Evolutionary conservation across 148 eudicot genomes (phyloP), one percentile per base, ranked within the genome.

Genomic region (Rhododendron kiyosumense): DNA sequence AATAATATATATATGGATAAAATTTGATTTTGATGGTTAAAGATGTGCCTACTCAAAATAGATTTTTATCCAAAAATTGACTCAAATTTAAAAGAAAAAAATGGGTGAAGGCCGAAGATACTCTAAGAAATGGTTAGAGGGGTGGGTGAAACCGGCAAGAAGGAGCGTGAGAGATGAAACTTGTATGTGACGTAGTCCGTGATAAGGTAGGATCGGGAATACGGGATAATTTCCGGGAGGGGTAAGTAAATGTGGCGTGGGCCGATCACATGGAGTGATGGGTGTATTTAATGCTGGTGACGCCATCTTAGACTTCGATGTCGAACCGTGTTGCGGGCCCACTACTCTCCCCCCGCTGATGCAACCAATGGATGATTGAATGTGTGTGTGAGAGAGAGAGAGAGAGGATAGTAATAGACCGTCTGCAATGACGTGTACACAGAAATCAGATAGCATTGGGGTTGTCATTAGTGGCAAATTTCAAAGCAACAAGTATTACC

Each of bases 191-290:
- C 46, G n/a, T 20, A 20, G 67, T 59, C 15, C 17, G 78, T 83
- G 67, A 65, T 45, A 28, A 36, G 41, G 78, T 83, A 71, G 57
- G 81, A 8, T 63, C 61, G 85, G 85, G 71, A 83, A 46, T 48
- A 46, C 45, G 32, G 85, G 85, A 83, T 69, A 69, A 7, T 71
- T 28, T 77, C 85, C 63, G 26, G 52, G 48, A 28, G 15, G 5
- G 63, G 13, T 7, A 46, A 46, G 49, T 46, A 46, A 24, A 65
- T 32, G 75, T 79, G 45, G 71, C 75, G 83, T 83, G 48, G 84
- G 86, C 71, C 86, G 73, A 84, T 67, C 86, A 87, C 86, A 84
- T 87, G 86, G 84, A 36, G 51, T 79, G 86, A 71, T 45, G 84
- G 84, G 22, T 49, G 48, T 43, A 81, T 81, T 81, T 51, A 85